Percentiles rank a stretch among this genome's conserved stretches.
These are phyloP conservation scores for Evansstolkia leycettana DNA, from an alignment of 495 filamentous ascomycete species.

Conservation along the genomic window DNA sequence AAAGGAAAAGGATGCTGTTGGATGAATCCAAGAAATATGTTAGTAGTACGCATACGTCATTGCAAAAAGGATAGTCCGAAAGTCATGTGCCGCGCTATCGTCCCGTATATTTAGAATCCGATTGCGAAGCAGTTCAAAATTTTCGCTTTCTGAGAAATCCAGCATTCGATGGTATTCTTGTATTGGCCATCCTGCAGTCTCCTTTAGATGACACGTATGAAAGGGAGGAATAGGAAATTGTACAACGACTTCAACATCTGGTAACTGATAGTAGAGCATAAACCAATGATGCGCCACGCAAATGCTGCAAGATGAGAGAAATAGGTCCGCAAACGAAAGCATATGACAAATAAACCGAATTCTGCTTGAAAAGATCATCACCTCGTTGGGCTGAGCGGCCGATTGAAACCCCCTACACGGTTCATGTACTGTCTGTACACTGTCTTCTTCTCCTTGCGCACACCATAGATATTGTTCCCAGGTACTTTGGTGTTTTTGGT, in stretches of 20 bases:
- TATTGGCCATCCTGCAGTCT: too few species aligned
- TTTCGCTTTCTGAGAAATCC: too few species aligned
- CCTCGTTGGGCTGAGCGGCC: conserved; percentile 60
- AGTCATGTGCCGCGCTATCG: conserved; percentile 16
- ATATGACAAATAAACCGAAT: neutral
- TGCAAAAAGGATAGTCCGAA: conserved; percentile 1
- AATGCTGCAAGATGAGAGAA: conserved; percentile 1
- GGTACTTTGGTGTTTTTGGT: conserved; percentile 86
- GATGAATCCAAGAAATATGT: neutral
- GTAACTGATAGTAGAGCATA: neutral
- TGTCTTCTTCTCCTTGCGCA: conserved; percentile 89
- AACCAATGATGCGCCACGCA: neutral
- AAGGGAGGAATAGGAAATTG: conserved; percentile 1
- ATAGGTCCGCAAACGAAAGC: conserved; percentile 1
- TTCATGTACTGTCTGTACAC: conserved; percentile 99
- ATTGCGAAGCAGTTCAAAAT: too few species aligned
- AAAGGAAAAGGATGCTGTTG: neutral
- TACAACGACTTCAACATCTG: neutral
- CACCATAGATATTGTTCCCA: conserved; percentile 75
- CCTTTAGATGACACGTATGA: neutral
- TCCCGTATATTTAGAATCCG: too few species aligned
- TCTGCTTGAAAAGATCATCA: conserved; percentile 5
- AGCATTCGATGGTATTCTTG: too few species aligned
- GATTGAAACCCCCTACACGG: conserved; percentile 88
- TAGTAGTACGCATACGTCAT: conserved; percentile 6